Evolutionary conservation across 306 rosid species (phyloP).

Genomic region (cucumber (Cucumis sativus)): DNA sequence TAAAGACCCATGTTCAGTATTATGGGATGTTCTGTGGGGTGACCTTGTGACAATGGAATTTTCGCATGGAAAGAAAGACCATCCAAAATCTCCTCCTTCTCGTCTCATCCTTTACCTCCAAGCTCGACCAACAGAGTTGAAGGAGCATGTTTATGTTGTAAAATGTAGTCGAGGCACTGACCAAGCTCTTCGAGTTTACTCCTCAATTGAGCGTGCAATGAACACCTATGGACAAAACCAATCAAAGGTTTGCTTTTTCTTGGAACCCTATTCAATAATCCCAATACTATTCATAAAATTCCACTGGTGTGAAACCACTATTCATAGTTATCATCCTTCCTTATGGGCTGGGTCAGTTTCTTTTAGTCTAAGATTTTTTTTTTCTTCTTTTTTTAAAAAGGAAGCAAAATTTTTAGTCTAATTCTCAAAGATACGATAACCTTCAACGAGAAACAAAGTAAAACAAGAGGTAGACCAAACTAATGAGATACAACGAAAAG

Average conservation of each 20-base stretch:
- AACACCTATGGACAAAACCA: slow-evolving; percentile 52
- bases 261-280: neutral
- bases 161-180: slow-evolving; percentile 53
- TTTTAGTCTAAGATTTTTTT: neutral
- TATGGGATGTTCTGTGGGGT: slow-evolving; percentile 90
- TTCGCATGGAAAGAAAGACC: slow-evolving; percentile 70
- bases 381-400: too few species aligned
- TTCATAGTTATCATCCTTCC: neutral
- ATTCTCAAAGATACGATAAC: too few species aligned
- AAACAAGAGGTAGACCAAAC: too few species aligned
- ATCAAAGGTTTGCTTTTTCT: slow-evolving; percentile 45
- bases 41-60: slow-evolving; percentile 65
- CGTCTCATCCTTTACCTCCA: slow-evolving; percentile 55
- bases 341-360: neutral
- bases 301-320: neutral
- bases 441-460: too few species aligned
- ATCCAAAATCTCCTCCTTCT: slow-evolving; percentile 50
- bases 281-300: neutral
- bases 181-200: slow-evolving; percentile 64
- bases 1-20: slow-evolving; percentile 86
- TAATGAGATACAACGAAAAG: too few species aligned
- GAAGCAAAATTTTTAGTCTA: too few species aligned
- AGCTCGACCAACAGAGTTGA: slow-evolving; percentile 43
- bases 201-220: slow-evolving; percentile 67
- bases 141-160: slow-evolving; percentile 47